These are phyloP conservation scores for Pterula multifida DNA, from an alignment of 1,284 basidiomycete species.

Conservation along the genomic window DNA sequence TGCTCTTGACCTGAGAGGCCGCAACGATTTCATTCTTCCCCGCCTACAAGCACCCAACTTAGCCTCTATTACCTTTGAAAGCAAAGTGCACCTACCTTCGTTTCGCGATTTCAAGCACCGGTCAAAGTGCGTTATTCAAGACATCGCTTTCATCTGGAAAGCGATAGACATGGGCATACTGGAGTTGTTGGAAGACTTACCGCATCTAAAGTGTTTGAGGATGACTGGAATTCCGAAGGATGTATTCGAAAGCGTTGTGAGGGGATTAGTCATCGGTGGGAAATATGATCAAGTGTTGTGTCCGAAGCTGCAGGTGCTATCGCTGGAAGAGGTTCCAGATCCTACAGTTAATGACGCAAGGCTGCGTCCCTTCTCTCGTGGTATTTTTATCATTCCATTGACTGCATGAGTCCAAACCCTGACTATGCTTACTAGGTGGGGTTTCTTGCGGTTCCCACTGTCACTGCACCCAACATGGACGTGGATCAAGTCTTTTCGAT, in stretches of 20 bases:
- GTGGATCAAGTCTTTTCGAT: too few relatives aligned
- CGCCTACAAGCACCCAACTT: not conserved
- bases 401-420: too few relatives aligned
- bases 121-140: not conserved
- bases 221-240: not conserved
- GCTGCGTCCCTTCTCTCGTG: too few relatives aligned
- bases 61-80: not conserved
- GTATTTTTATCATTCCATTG: too few relatives aligned
- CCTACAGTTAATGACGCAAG: too few relatives aligned
- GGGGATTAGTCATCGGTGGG: too few relatives aligned
- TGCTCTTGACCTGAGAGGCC: too few relatives aligned
- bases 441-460: too few relatives aligned
- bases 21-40: too few relatives aligned
- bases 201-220: not conserved
- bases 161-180: not conserved
- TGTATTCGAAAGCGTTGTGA: not conserved
- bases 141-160: not conserved
- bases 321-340: not conserved
- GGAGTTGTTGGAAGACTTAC: not conserved
- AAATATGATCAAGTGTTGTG: too few relatives aligned
- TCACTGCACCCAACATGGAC: too few relatives aligned
- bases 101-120: not conserved
- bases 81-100: not conserved
- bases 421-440: too few relatives aligned
- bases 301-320: not conserved